Evolutionary conservation across 2,329 filamentous ascomycete species (phyloP).

Genomic region (Mycocentrospora acerina): DNA sequence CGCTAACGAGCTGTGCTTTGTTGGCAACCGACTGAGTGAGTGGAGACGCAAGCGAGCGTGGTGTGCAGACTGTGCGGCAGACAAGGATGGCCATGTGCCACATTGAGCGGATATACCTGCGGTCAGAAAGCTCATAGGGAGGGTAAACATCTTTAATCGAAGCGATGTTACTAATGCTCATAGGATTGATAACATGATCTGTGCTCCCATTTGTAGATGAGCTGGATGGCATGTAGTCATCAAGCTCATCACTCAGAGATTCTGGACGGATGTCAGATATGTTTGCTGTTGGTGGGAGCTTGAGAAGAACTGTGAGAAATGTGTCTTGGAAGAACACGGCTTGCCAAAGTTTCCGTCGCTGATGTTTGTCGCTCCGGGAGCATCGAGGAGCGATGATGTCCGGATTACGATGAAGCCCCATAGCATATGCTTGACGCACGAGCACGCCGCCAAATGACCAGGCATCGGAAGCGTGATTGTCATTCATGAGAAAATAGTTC

Average conservation of each 20-base stretch:
- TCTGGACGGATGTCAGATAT: conserved; percentile 79
- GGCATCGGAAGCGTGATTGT: conserved; percentile 80
- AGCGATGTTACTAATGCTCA: conserved; percentile 54
- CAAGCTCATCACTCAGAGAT: conserved; percentile 67
- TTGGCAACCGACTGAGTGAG: conserved; percentile 68
- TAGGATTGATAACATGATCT: conserved; percentile 51
- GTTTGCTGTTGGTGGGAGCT: conserved; percentile 74
- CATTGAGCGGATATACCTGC: conserved; percentile 68
- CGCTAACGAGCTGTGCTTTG: conserved; percentile 68
- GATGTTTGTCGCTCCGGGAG: conserved; percentile 71
- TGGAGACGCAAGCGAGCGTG: conserved; percentile 71
- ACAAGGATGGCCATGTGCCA: conserved; percentile 79
- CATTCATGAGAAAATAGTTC: conserved; percentile 81
- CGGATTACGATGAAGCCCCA: conserved; percentile 78
- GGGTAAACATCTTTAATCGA: conserved; percentile 42
- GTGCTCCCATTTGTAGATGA: conserved; percentile 44
- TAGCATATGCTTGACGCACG: conserved; percentile 76
- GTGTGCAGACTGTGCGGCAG: conserved; percentile 73
- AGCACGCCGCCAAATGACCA: conserved; percentile 80
- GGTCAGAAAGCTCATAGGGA: conserved; percentile 41
- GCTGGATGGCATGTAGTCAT: conserved; percentile 65
- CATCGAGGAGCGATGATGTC: conserved; percentile 70
- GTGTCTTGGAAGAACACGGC: conserved; percentile 80
- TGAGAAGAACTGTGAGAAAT: conserved; percentile 75
- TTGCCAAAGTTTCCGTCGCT: conserved; percentile 79